Percentiles rank a stretch among this genome's conserved stretches.
These are phyloP conservation scores for Clausena lansium DNA, from an alignment of 345 rosid species.

Conservation along the genomic window DNA sequence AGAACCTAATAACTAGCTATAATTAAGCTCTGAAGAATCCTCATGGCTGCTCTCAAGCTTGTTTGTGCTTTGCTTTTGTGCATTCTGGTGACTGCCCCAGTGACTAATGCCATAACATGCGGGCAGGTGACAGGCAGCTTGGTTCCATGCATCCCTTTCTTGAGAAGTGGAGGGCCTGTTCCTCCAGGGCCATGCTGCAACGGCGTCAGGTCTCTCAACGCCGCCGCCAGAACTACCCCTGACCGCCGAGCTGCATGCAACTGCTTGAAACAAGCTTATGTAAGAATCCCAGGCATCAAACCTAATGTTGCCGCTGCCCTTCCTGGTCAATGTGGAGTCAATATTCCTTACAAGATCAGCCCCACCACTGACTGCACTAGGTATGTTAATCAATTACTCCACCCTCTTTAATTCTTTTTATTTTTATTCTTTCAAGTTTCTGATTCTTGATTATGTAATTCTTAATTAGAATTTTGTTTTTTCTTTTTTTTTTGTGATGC, in stretches of 20 bases:
- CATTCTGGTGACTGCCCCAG: conserved; percentile 25
- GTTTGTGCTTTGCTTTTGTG: conserved; percentile 13
- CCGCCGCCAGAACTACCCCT: conserved; percentile 36
- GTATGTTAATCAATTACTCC: conserved; percentile 19
- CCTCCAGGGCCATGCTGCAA: conserved; percentile 37
- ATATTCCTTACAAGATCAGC: conserved; percentile 52
- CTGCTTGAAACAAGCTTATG: conserved; percentile 36
- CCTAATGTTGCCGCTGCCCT: conserved; percentile 28
- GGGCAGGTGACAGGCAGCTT: conserved; percentile 26
- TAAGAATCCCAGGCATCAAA: conserved; percentile 21
- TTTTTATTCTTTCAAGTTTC: too few relatives aligned
- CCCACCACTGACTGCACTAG: conserved; percentile 45
- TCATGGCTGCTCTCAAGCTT: conserved; percentile 21
- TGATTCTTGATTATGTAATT: too few relatives aligned
- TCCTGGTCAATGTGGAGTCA: conserved; percentile 46
- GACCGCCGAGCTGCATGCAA: conserved; percentile 53
- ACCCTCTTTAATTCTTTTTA: neutral
- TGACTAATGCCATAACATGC: conserved; percentile 35
- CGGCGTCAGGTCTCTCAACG: conserved; percentile 34
- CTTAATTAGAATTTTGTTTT: too few relatives aligned
- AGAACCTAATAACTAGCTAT: neutral
- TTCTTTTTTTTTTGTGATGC: neutral
- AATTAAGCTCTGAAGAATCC: neutral
- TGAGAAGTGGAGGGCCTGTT: conserved; percentile 2
- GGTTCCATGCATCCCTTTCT: conserved; percentile 31